These are phyloP conservation scores for Hirschioporus abietinus DNA, from an alignment of 768 basidiomycete genomes.

Conservation along the genomic window DNA sequence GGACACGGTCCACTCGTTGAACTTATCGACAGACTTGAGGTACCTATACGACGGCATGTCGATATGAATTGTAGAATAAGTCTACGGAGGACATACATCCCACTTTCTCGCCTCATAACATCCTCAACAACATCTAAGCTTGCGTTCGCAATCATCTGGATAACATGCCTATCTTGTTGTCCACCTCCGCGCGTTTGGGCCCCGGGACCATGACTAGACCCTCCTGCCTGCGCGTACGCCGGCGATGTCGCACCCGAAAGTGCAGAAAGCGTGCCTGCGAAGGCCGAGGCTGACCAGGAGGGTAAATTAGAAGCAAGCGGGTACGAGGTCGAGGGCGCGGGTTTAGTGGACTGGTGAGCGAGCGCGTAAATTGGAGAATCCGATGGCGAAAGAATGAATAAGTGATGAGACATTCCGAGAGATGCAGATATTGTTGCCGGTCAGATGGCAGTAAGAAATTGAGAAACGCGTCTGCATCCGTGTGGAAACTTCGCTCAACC, in stretches of 20 bases:
- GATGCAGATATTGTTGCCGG: too few species aligned
- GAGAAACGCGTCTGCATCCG: too few species aligned
- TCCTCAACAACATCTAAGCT: constrained; percentile 95
- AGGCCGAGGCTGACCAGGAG: constrained; percentile 88
- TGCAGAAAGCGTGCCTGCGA: constrained; percentile 84
- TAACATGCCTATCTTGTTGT: constrained; percentile 86
- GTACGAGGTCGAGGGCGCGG: constrained; percentile 50
- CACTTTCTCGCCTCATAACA: constrained; percentile 73
- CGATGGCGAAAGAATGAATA: constrained; percentile 80
- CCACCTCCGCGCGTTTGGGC: constrained; percentile 57
- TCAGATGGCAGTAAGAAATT: too few species aligned
- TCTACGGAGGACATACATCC: constrained; percentile 53
- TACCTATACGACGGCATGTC: constrained; percentile 54
- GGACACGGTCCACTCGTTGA: constrained; percentile 98
- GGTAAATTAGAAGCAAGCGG: constrained; percentile 80
- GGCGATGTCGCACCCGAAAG: constrained; percentile 80
- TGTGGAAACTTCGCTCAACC: too few species aligned
- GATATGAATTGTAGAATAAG: not conserved
- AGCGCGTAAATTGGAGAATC: constrained; percentile 83
- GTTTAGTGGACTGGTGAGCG: constrained; percentile 78
- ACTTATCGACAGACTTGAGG: constrained; percentile 91
- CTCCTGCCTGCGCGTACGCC: constrained; percentile 55
- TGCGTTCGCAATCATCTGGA: constrained; percentile 98
- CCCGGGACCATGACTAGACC: constrained; percentile 22
- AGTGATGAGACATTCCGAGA: constrained; percentile 71